A percentile compares a stretch with the other conserved stretches of the same genome.
These are phyloP conservation scores for Calcarisporium arbuscula DNA, from an alignment of 2,329 filamentous ascomycete species.

Conservation along the genomic window DNA sequence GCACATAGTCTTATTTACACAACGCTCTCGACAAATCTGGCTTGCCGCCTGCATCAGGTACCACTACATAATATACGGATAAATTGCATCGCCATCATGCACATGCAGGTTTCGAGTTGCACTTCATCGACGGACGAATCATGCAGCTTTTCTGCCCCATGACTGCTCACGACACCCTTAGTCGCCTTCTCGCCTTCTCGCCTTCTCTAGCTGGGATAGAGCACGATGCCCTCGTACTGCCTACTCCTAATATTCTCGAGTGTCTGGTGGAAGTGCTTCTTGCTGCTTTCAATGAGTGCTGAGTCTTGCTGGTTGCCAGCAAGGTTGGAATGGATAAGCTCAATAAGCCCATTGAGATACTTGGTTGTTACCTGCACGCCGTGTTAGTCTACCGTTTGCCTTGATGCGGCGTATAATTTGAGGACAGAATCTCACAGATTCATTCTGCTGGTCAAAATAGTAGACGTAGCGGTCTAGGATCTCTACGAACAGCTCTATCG, in stretches of 20 bases:
- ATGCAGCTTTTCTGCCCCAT: no score
- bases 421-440: no score
- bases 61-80: no score
- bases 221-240: slow-evolving; percentile 87
- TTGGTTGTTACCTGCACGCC: slow-evolving; percentile 71
- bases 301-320: slow-evolving; percentile 78
- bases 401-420: no score
- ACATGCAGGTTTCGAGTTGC: no score
- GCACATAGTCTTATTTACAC: no score
- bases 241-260: slow-evolving; percentile 87
- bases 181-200: no score
- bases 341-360: slow-evolving; percentile 95
- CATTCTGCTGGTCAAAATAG: slow-evolving; percentile 98
- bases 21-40: no score
- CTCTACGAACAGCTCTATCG: slow-evolving; percentile 96
- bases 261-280: slow-evolving; percentile 90
- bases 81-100: no score
- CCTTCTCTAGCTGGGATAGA: slow-evolving; percentile 45
- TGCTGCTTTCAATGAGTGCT: slow-evolving; percentile 77
- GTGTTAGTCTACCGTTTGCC: slow-evolving; percentile 16
- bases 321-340: slow-evolving; percentile 95
- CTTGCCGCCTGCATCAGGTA: no score
- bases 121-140: no score
- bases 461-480: slow-evolving; percentile 98
- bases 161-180: no score